Evolutionary conservation across 78 protist species (phyloP), one percentile per base, ranked within the genome.

Genomic region (Protostelium mycophagum): DNA sequence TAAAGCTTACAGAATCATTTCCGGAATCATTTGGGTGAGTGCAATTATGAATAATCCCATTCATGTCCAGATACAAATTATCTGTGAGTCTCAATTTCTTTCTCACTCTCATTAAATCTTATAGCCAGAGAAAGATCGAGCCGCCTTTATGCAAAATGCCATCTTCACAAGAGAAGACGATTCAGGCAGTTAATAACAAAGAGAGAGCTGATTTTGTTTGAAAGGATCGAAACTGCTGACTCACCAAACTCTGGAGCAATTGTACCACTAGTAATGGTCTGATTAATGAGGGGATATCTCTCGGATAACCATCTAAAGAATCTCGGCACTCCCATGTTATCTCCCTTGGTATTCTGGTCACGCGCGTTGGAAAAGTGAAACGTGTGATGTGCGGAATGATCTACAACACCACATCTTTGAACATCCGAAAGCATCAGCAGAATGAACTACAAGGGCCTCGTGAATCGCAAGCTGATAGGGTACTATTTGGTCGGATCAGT

Each of bases 51-150:
- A 99, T 97, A 87, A 99, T 93, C 63, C 99, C 99, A 94, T 99
- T 99, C 99, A 99, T 97, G 85, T 99, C 99, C n/a, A 99, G 95
- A 90, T 99, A 99, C 31, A 99, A 94, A 90, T 95, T 95, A 94
- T 99, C 99, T 89, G 85, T 96, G 97, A 51, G 31, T 16, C 31
- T 51, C 73, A 51, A 16, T 16, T 51, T 51, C 73, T 51, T 16
- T 16, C 5, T 16, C 73, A 25, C 16, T 16, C 73, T n/a, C n/a
- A n/a, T n/a, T 28, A 83, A 0, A 0, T 97, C 98, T 35, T 97
- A 97, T 1, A 98, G 99, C 38, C 95, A 95, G 28, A 95, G 93
- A 37, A 9, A 36, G 23, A 37, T 9, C 25, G 85, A 5, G 37
- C n/a, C n/a, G n/a, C n/a, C n/a, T n/a, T n/a, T n/a, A n/a, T 94